Percentiles rank a stretch among this genome's conserved stretches.
These are phyloP conservation scores for Coemansia sp. DNA, from an alignment of 192 early-diverging fungal genomes.

Conservation along the genomic window DNA sequence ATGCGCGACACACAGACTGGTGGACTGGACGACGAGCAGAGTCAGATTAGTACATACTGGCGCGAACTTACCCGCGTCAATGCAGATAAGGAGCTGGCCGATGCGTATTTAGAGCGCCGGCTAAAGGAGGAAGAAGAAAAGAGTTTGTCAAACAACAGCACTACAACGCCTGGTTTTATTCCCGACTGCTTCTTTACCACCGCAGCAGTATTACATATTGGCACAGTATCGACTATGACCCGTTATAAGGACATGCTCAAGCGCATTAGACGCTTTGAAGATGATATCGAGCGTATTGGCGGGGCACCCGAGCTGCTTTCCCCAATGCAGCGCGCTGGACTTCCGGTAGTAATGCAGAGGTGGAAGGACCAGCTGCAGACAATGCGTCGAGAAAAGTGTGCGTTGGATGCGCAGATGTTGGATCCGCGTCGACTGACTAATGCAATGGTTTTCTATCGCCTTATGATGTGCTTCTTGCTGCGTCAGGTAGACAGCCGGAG, in stretches of 20 bases:
- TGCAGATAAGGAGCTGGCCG: slow-evolving; percentile 66
- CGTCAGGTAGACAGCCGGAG: slow-evolving; percentile 63
- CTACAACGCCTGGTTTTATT: slow-evolving; percentile 71
- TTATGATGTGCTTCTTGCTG: slow-evolving; percentile 88
- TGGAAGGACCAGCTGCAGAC: slow-evolving; percentile 69
- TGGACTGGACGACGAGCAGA: slow-evolving; percentile 35
- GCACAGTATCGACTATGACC: slow-evolving; percentile 69
- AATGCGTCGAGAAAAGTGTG: slow-evolving; percentile 64
- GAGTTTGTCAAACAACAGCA: neutral
- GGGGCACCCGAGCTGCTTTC: slow-evolving; percentile 23
- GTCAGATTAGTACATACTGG: slow-evolving; percentile 45
- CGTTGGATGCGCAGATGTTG: slow-evolving; percentile 73
- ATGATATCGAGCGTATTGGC: slow-evolving; percentile 62
- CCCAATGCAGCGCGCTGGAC: slow-evolving; percentile 21
- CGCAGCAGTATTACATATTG: slow-evolving; percentile 74
- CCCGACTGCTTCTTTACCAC: slow-evolving; percentile 87
- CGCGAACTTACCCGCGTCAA: slow-evolving; percentile 78
- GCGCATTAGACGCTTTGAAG: slow-evolving; percentile 66
- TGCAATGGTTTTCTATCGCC: slow-evolving; percentile 76
- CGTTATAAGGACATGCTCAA: slow-evolving; percentile 68
- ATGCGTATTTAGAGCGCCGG: slow-evolving; percentile 56
- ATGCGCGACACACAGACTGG: slow-evolving; percentile 52
- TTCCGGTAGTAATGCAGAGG: slow-evolving; percentile 57
- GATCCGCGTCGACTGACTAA: slow-evolving; percentile 69
- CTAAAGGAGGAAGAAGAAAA: neutral